Conservation (phyloP, 306 rosid species). For the Canavalia gladiata region DNA sequence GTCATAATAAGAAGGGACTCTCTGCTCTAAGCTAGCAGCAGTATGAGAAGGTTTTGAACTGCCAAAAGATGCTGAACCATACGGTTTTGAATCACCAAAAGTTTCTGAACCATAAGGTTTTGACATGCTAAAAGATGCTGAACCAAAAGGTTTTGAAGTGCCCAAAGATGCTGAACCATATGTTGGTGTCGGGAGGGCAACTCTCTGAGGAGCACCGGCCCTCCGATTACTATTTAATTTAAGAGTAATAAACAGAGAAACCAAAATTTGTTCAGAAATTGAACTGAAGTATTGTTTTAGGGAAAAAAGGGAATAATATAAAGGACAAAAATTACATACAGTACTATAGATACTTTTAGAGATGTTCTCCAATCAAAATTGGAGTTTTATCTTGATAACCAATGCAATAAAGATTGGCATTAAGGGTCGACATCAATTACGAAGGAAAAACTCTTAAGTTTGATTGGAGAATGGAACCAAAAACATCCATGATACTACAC, state of each 20-base stretch:
- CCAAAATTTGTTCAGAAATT: slow-evolving; percentile 31
- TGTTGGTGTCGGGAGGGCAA: slow-evolving; percentile 83
- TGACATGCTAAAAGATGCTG: slow-evolving; percentile 63
- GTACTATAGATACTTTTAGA: too few species aligned
- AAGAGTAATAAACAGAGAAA: slow-evolving; percentile 45
- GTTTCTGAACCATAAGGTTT: slow-evolving; percentile 65
- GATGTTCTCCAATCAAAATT: too few species aligned
- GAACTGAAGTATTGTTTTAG: slow-evolving; percentile 4
- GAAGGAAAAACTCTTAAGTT: too few species aligned
- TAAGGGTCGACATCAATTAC: too few species aligned
- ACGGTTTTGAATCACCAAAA: slow-evolving; percentile 57
- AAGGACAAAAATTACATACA: too few species aligned
- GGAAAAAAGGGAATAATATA: background rate
- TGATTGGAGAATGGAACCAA: too few species aligned
- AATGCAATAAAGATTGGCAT: too few species aligned
- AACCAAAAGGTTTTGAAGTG: slow-evolving; percentile 62
- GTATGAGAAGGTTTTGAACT: slow-evolving; percentile 61
- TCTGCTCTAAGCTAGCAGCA: slow-evolving; percentile 57
- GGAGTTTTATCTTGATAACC: too few species aligned
- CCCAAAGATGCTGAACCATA: slow-evolving; percentile 63
- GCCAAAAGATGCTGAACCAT: slow-evolving; percentile 47
- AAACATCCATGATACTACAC: too few species aligned
- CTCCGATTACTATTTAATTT: slow-evolving; percentile 55
- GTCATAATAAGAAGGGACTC: slow-evolving; percentile 64
- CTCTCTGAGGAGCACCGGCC: slow-evolving; percentile 69